These are phyloP conservation scores for Voacanga thouarsii DNA, from an alignment of 257 asterid species.

Conservation along the genomic window DNA sequence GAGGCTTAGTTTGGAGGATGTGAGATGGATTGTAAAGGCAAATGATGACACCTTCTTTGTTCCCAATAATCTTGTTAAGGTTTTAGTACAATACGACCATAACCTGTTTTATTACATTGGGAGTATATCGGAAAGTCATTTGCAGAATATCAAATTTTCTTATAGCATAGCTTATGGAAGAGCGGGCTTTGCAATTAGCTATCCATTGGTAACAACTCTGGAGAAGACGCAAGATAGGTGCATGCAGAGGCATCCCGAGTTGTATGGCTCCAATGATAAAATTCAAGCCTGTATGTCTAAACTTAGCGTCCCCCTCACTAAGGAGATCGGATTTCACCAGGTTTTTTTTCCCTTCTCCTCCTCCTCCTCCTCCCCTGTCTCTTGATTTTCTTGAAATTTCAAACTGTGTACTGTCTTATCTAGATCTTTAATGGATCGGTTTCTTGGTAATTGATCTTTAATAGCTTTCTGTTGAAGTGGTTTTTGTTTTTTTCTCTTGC, in stretches of 20 bases:
- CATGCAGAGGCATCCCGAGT: conserved; percentile 28
- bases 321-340: conserved; percentile 43
- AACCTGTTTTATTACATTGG: conserved; percentile 38
- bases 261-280: conserved; percentile 44
- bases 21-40: conserved; percentile 44
- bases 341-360: conserved; percentile 1
- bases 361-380: too few species aligned
- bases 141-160: conserved; percentile 34
- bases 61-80: conserved; percentile 35
- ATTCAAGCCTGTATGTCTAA: conserved; percentile 42
- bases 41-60: conserved; percentile 47
- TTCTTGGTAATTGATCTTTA: neutral
- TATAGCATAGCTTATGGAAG: conserved; percentile 47
- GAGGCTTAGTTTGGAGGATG: conserved; percentile 26
- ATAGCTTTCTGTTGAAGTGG: too few species aligned
- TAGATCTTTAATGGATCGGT: neutral
- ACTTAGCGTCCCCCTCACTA: conserved; percentile 36
- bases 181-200: conserved; percentile 44
- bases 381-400: neutral
- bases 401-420: too few species aligned
- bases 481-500: neutral
- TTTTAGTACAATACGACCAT: conserved; percentile 36
- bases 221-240: conserved; percentile 39
- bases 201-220: conserved; percentile 33
- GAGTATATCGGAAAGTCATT: conserved; percentile 35